phyloP scores from a whole-genome alignment of 345 rosid genomes.

The Barbarea vulgaris region DNA sequence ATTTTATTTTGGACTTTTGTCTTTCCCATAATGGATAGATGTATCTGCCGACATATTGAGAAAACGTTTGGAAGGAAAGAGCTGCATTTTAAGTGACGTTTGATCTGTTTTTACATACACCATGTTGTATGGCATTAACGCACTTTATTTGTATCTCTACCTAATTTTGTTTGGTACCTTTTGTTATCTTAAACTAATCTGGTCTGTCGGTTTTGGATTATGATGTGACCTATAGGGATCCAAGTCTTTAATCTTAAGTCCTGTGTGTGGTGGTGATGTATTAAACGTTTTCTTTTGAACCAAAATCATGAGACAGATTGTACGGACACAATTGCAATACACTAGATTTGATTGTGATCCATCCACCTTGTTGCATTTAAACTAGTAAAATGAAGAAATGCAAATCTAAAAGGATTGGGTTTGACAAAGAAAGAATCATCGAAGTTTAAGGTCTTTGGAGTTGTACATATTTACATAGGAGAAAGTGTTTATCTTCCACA shows the following conservation, averaged over 20 bases:
- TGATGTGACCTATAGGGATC: neutral
- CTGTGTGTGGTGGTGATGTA: neutral
- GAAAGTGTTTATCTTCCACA: conserved; percentile 15
- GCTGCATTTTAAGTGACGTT: conserved; percentile 20
- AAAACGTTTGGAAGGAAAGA: conserved; percentile 24
- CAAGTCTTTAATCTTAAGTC: neutral
- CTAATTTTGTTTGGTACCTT: conserved; percentile 4
- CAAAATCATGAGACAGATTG: neutral
- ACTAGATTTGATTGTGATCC: neutral
- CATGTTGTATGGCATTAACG: neutral
- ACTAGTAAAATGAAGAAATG: neutral
- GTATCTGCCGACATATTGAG: conserved; percentile 33
- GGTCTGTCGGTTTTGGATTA: conserved; percentile 10
- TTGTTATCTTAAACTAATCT: conserved; percentile 4
- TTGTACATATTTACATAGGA: neutral
- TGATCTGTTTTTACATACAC: conserved; percentile 9
- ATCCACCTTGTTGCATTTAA: neutral
- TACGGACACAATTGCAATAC: neutral
- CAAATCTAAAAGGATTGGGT: neutral
- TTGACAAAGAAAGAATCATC: neutral
- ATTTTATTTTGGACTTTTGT: neutral
- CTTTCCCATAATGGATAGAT: conserved; percentile 11
- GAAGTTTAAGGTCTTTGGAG: conserved; percentile 2
- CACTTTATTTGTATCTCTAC: neutral
- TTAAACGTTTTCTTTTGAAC: neutral